phyloP scores from a whole-genome alignment of 768 basidiomycete species.

The Trametes villosa region DNA sequence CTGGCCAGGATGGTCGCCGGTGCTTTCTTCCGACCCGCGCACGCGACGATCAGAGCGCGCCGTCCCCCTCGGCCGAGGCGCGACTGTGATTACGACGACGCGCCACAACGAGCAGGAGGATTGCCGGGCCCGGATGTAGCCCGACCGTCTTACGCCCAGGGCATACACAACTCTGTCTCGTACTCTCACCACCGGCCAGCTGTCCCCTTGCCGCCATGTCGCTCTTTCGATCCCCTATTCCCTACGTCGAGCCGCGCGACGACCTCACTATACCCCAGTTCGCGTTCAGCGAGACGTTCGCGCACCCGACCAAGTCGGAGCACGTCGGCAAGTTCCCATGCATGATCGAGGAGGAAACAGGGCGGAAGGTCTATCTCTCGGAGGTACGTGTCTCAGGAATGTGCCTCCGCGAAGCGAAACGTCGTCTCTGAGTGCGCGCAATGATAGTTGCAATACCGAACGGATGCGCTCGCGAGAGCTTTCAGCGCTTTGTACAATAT shows the following conservation, averaged over 20 bases:
- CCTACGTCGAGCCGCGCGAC: conserved; percentile 19
- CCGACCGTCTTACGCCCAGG: too few species aligned
- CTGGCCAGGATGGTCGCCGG: too few species aligned
- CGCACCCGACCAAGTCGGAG: conserved; percentile 15
- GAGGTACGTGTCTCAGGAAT: conserved; percentile 3
- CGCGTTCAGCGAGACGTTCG: conserved; percentile 15
- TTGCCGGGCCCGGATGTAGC: too few species aligned
- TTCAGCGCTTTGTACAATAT: conserved; percentile 9
- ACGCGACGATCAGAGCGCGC: too few species aligned
- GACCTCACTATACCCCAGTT: conserved; percentile 25
- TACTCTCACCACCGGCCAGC: too few species aligned
- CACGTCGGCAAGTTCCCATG: conserved; percentile 11
- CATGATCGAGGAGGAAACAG: conserved; percentile 25
- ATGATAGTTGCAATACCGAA: conserved; percentile 11
- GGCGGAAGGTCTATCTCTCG: conserved; percentile 15
- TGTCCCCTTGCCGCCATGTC: neutral
- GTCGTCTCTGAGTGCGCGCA: neutral
- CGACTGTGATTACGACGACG: too few species aligned
- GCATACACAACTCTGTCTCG: too few species aligned
- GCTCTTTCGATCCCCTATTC: neutral
- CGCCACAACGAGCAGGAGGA: too few species aligned
- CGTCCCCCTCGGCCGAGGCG: too few species aligned
- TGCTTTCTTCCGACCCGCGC: too few species aligned
- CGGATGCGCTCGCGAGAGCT: conserved; percentile 8
- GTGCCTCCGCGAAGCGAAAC: neutral